These are phyloP conservation scores for Populus tremula DNA, from an alignment of 345 rosid species.

Conservation along the genomic window DNA sequence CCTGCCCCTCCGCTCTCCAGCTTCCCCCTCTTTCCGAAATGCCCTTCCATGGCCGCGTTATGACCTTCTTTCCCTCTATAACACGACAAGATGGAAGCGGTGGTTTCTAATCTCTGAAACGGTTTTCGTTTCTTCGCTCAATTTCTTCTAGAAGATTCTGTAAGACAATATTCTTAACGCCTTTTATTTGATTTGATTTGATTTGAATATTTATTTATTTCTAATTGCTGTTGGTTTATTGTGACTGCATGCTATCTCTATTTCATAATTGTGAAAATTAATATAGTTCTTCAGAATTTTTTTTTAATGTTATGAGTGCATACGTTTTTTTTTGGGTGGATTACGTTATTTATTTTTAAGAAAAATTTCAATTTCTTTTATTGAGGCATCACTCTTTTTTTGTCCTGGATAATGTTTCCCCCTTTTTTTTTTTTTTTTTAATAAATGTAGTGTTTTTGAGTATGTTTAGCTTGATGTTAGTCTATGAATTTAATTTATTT, in stretches of 20 bases:
- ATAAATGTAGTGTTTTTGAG: background rate
- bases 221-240: background rate
- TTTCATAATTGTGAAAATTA: background rate
- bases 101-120: conserved; percentile 6
- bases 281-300: background rate
- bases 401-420: background rate
- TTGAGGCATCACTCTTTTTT: background rate
- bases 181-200: background rate
- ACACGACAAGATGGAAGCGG: background rate
- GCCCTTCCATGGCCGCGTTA: conserved; percentile 21
- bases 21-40: conserved; percentile 9
- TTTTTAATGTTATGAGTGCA: background rate
- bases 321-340: background rate
- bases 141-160: conserved; percentile 25
- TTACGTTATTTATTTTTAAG: background rate
- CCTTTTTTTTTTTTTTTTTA: background rate
- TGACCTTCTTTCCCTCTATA: conserved; percentile 6
- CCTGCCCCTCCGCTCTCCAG: conserved; percentile 22
- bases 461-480: background rate
- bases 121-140: conserved; percentile 6
- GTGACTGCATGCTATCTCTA: background rate
- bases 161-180: conserved; percentile 10
- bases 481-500: background rate
- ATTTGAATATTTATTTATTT: background rate
- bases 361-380: background rate